Evolutionary conservation across 2,329 filamentous ascomycete genomes (phyloP), one percentile per base, ranked within the genome.

Genomic region (Botrytis byssoidea): DNA sequence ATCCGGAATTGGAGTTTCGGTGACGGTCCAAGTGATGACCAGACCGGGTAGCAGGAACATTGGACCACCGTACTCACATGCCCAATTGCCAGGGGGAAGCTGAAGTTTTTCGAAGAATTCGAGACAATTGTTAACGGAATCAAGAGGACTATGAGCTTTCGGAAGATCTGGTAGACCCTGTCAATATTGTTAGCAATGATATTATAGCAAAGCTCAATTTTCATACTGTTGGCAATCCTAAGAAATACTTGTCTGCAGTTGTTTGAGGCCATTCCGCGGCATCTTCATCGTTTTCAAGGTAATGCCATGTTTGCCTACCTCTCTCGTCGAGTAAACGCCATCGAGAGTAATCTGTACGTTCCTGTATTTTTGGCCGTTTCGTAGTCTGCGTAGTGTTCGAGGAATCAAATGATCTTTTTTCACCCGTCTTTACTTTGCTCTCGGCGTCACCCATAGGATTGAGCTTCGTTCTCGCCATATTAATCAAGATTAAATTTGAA

Each of bases 1-100:
- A 75, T 90, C 88, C 1, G 94, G 91, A 73, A 99, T 93, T 6
- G 92, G 92, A 70, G 94, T 97, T 81, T 95, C 90, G 75, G 95
- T 98, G 70, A 92, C 92, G 81, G 97, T 95, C 90, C 93, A 97
- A 42, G 92, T 88, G 77, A 97, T 90, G 75, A 98, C 90, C 35
- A 97, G 82, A 63, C 95, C 93, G 0, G 95, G 94, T 1, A 98
- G 86, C 57, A 98, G 88, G 81, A 99, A 99, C 93, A 98, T 95
- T 6, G 96, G 96, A 0, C 96, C 96, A 72, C 96, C 96, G 84
- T 99, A 99, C 82, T 99, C 96, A 84, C 95, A 98, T 8, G 88
- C 96, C 96, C 96, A 99, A 80, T 98, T 93, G 8, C 96, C 96
- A 0, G 93, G 92, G 22, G 92, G 90, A 1, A 98, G 87, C 82